A percentile compares a stretch with the other conserved stretches of the same genome.
phyloP scores from a whole-genome alignment of 2,329 filamentous ascomycete genomes.

The Neurospora sp. region DNA sequence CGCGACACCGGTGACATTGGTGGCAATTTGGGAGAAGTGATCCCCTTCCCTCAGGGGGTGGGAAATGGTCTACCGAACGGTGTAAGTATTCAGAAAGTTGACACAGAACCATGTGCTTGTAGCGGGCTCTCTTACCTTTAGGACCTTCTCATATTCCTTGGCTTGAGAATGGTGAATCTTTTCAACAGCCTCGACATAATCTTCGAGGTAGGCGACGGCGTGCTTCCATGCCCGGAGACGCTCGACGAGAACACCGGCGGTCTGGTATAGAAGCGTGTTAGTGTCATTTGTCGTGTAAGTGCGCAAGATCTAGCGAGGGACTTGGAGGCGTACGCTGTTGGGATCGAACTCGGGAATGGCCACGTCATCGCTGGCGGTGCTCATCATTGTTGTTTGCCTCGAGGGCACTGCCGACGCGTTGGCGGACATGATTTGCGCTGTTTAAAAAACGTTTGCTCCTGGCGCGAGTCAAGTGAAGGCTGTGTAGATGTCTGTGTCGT shows the following conservation, averaged over 20 bases:
- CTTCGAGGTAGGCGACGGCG: conserved; percentile 80
- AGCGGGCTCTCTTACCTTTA: conserved; percentile 53
- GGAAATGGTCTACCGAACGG: conserved; percentile 59
- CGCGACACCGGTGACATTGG: conserved; percentile 73
- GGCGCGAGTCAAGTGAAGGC: background rate
- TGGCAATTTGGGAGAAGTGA: conserved; percentile 86
- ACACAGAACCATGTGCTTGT: background rate
- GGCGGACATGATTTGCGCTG: conserved; percentile 1
- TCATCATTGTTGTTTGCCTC: conserved; percentile 35
- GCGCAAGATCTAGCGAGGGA: background rate
- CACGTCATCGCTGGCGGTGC: conserved; percentile 39
- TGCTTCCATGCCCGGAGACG: conserved; percentile 94
- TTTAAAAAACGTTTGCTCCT: background rate
- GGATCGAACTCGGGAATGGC: conserved; percentile 49
- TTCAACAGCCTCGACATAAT: conserved; percentile 76
- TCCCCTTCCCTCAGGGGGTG: conserved; percentile 79
- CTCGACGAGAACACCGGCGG: conserved; percentile 72
- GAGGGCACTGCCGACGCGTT: conserved; percentile 27
- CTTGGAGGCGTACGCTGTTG: conserved; percentile 35
- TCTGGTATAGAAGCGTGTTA: conserved; percentile 33
- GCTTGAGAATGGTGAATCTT: conserved; percentile 76
- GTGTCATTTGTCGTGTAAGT: background rate
- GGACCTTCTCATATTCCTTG: conserved; percentile 89
- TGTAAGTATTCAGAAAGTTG: conserved; percentile 2
- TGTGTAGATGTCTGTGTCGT: background rate